Evolutionary conservation across 371 early-diverging fungal species (phyloP).

Genomic region (Funneliformis caledonium): DNA sequence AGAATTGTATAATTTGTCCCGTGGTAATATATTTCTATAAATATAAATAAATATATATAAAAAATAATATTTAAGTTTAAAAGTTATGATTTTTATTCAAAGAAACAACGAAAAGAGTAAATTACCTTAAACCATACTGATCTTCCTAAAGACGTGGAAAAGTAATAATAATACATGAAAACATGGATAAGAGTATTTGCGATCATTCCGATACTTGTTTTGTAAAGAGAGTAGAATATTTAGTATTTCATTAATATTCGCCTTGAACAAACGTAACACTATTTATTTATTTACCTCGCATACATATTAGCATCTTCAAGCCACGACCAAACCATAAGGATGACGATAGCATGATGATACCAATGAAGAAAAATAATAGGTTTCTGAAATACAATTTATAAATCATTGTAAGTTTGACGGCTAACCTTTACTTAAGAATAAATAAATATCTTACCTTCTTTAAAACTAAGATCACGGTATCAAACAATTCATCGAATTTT

Average conservation of each 20-base stretch:
- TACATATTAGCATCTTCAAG: conserved; percentile 40
- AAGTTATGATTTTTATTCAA: conserved; percentile 44
- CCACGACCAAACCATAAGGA: conserved; percentile 51
- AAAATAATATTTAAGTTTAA: not conserved
- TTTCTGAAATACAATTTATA: conserved; percentile 29
- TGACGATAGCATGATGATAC: conserved; percentile 70
- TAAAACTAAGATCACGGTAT: conserved; percentile 72
- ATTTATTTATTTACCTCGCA: conserved; percentile 33
- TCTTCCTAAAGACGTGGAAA: conserved; percentile 52
- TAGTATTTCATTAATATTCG: not conserved
- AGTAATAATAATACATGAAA: conserved; percentile 71
- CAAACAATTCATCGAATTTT: conserved; percentile 75
- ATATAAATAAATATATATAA: not conserved
- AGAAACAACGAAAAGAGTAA: not conserved
- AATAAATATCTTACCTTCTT: conserved; percentile 60
- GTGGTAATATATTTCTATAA: conserved; percentile 32
- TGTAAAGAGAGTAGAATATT: conserved; percentile 62
- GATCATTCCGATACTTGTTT: conserved; percentile 57
- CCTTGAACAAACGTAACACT: conserved; percentile 38
- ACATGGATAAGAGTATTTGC: conserved; percentile 68
- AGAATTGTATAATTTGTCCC: conserved; percentile 34
- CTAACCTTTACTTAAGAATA: conserved; percentile 36
- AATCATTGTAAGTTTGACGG: not conserved
- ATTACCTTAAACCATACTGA: conserved; percentile 65
- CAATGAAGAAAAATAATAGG: conserved; percentile 60